phyloP scores from a whole-genome alignment of 2,329 filamentous ascomycete genomes.

The Byssoonygena ceratinophila region DNA sequence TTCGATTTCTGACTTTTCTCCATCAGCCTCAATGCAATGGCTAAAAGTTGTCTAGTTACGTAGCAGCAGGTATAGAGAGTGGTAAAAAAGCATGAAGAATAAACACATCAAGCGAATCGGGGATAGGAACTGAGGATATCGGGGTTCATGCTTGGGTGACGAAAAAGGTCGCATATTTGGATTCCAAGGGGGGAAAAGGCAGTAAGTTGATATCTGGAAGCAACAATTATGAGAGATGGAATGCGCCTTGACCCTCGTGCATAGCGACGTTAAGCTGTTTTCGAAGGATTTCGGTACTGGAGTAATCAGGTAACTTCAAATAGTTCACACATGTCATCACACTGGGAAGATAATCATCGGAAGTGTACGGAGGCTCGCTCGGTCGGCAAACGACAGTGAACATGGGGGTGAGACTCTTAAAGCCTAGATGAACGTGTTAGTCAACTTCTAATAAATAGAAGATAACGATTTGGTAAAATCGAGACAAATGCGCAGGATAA shows the following conservation, averaged over 20 bases:
- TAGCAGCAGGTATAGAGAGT: not conserved
- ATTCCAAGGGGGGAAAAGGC: not conserved
- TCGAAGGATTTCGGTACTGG: conserved; percentile 61
- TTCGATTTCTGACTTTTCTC: not conserved
- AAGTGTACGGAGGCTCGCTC: conserved; percentile 84
- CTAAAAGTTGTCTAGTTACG: conserved; percentile 4
- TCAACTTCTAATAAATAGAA: too few relatives aligned
- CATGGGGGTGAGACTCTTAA: conserved; percentile 94
- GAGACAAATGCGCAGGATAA: not conserved
- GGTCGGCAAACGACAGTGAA: conserved; percentile 99
- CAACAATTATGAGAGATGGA: conserved; percentile 62
- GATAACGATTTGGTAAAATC: not conserved
- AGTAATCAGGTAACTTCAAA: conserved; percentile 93
- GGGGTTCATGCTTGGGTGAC: not conserved
- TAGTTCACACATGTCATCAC: conserved; percentile 99
- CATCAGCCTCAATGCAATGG: not conserved
- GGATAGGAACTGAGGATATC: not conserved
- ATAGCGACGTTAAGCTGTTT: conserved; percentile 75
- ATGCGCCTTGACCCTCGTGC: conserved; percentile 91
- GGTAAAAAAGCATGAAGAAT: not conserved
- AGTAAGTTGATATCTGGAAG: not conserved
- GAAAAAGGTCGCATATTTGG: not conserved
- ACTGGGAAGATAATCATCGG: conserved; percentile 96
- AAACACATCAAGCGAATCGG: not conserved
- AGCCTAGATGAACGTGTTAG: conserved; percentile 48